A percentile compares a stretch with the other conserved stretches of the same genome.
phyloP scores from a whole-genome alignment of 2,329 filamentous ascomycete genomes.

The Sodiomyces alkalinus region DNA sequence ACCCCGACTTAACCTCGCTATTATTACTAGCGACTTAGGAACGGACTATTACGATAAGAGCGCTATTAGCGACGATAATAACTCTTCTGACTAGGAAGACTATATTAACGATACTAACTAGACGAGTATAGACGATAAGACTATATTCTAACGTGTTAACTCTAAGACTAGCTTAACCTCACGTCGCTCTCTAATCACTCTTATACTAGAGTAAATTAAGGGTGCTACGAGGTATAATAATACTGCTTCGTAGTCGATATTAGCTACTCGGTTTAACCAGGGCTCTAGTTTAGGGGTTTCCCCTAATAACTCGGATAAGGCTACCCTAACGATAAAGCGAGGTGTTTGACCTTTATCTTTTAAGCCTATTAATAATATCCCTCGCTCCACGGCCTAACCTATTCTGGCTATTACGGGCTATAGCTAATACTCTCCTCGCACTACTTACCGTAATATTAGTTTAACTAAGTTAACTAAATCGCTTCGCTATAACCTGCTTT shows the following conservation, averaged over 20 bases:
- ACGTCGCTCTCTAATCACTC: constrained; percentile 74
- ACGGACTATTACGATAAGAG: constrained; percentile 64
- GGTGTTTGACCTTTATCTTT: constrained; percentile 32
- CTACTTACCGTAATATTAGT: constrained; percentile 88
- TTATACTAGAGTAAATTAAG: constrained; percentile 68
- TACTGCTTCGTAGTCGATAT: constrained; percentile 49
- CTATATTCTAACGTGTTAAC: constrained; percentile 80
- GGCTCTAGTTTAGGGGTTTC: constrained; percentile 29
- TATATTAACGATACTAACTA: constrained; percentile 70
- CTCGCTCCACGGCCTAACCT: constrained; percentile 56
- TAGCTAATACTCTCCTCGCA: constrained; percentile 65
- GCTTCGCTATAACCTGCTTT: constrained; percentile 77
- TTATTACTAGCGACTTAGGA: constrained; percentile 36
- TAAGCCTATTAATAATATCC: constrained; percentile 44
- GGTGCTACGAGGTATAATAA: constrained; percentile 55
- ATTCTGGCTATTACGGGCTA: constrained; percentile 56
- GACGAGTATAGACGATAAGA: constrained; percentile 66
- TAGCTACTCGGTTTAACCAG: constrained; percentile 38
- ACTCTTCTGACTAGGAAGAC: constrained; percentile 44
- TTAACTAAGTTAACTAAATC: constrained; percentile 88
- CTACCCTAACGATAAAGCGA: constrained; percentile 49
- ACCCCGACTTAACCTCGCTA: constrained; percentile 34
- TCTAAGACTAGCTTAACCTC: constrained; percentile 75
- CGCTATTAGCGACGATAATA: constrained; percentile 62
- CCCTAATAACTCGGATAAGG: constrained; percentile 45